Conservation (phyloP, 345 rosid genomes). For the Murraya paniculata region DNA sequence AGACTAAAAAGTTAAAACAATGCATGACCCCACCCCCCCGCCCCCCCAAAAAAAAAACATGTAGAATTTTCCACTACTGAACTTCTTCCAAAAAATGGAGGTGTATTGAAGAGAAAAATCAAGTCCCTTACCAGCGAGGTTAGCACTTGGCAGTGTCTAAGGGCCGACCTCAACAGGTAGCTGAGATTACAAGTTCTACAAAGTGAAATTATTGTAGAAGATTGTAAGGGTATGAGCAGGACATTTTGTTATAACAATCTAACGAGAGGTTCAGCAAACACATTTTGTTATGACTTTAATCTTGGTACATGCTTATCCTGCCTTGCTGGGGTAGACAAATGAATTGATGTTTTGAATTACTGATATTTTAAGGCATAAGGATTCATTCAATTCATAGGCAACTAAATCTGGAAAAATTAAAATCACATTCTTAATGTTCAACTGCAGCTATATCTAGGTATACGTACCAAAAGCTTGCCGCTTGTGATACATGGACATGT, state of each 20-base stretch:
- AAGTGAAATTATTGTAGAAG: background rate
- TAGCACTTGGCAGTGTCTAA: background rate
- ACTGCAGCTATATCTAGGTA: background rate
- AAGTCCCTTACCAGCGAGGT: background rate
- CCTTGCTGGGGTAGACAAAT: background rate
- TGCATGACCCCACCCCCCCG: background rate
- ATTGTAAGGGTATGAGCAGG: background rate
- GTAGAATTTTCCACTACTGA: background rate
- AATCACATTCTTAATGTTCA: background rate
- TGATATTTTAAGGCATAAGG: background rate
- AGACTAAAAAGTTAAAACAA: background rate
- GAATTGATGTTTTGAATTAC: background rate
- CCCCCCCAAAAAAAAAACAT: too few species aligned
- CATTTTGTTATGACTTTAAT: background rate
- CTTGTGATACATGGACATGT: slow-evolving; percentile 28
- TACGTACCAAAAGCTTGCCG: slow-evolving; percentile 37
- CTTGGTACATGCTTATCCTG: background rate
- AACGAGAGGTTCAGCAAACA: background rate
- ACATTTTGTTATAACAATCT: background rate
- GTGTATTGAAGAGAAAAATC: background rate
- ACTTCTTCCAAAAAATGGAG: background rate
- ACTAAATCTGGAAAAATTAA: background rate
- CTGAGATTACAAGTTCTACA: background rate
- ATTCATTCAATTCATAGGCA: background rate
- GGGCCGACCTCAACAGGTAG: too few species aligned